Evolutionary conservation across 495 filamentous ascomycete species (phyloP), one percentile per base, ranked within the genome.

Genomic region (Staphylotrichum longicolle): DNA sequence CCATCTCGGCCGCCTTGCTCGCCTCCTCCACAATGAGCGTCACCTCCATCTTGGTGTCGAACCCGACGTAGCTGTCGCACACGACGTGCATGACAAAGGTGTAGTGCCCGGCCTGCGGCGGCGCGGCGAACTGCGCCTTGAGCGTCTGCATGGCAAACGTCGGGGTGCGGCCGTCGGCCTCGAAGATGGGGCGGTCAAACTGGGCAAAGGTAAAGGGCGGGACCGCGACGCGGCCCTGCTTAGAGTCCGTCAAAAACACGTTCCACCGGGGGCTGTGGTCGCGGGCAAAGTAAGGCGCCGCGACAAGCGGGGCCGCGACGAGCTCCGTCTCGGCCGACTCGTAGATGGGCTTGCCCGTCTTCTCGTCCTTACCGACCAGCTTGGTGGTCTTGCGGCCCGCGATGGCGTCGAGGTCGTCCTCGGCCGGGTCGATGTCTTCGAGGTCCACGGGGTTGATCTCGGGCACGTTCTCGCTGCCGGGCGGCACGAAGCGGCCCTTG

Each of bases 51-150:
- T 90, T 91, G 48, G 85, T 87, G 70, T 98, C 94, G 61, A 96
- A 88, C 48, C 94, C 94, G 47, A 98, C 80, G 68, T 98, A 98
- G 68, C 89, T 91, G 74, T 98, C 94, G 69, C 91, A 96, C 58
- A 97, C 77, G 61, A 95, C 77, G 72, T 96, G 86, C 89, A 97
- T 88, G 37, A 88, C 86, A 71, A 98, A 98, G 0, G 87, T 89
- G 73, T 96, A 98, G 68, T 91, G 87, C 47, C 92, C 95, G 11
- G 89, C 83, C 74, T 97, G 91, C 37, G 93, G 92, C 54, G 94
- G 94, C 20, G 94, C 93, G 68, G 93, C 90, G 77, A 98, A 98
- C 75, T 98, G 94, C 76, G 95, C 91, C 78, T 96, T 96, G 68
- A 97, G 80, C 11, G 94, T 98, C 74, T 96, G 91, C 76, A 98